These are phyloP conservation scores for Schwanniomyces vanrijiae DNA, from an alignment of 805 yeast species.

Conservation along the genomic window DNA sequence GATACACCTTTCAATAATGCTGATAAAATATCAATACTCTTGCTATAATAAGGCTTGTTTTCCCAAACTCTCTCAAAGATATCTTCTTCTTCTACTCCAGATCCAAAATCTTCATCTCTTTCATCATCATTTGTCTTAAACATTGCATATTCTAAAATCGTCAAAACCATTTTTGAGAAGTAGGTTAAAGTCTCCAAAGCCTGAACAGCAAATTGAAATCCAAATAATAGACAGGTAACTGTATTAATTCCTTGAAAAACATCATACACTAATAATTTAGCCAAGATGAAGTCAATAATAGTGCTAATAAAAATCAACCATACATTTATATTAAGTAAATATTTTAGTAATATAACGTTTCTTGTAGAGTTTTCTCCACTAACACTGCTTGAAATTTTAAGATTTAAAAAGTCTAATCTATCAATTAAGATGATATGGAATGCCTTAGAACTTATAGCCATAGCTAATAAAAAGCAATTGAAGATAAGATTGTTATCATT, in stretches of 20 bases:
- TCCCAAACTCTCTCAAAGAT: slow-evolving; percentile 74
- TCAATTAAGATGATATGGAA: slow-evolving; percentile 75
- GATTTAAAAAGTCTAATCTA: slow-evolving; percentile 43
- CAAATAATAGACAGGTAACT: slow-evolving; percentile 62
- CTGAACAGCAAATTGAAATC: slow-evolving; percentile 72
- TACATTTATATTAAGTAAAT: slow-evolving; percentile 40
- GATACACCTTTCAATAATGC: slow-evolving; percentile 37
- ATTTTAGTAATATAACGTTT: slow-evolving; percentile 27
- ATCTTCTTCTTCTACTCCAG: slow-evolving; percentile 18
- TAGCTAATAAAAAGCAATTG: slow-evolving; percentile 42
- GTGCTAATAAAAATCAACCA: slow-evolving; percentile 46
- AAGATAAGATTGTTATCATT: slow-evolving; percentile 59
- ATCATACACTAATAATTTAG: slow-evolving; percentile 56
- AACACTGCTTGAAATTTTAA: slow-evolving; percentile 26
- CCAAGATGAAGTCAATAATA: slow-evolving; percentile 50
- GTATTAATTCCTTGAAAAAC: slow-evolving; percentile 51
- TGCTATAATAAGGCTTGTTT: slow-evolving; percentile 57
- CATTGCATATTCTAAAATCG: slow-evolving; percentile 52
- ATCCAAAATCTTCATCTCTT: slow-evolving; percentile 1
- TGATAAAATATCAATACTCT: slow-evolving; percentile 54
- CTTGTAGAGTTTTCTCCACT: slow-evolving; percentile 12
- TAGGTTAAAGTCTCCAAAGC: slow-evolving; percentile 52
- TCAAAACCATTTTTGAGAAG: slow-evolving; percentile 47
- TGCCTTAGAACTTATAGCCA: slow-evolving; percentile 48
- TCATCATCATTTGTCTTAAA: slow-evolving; percentile 37